Evolutionary conservation across 2,329 filamentous ascomycete species (phyloP).

Genomic region (Chrysosporium queenslandicum): DNA sequence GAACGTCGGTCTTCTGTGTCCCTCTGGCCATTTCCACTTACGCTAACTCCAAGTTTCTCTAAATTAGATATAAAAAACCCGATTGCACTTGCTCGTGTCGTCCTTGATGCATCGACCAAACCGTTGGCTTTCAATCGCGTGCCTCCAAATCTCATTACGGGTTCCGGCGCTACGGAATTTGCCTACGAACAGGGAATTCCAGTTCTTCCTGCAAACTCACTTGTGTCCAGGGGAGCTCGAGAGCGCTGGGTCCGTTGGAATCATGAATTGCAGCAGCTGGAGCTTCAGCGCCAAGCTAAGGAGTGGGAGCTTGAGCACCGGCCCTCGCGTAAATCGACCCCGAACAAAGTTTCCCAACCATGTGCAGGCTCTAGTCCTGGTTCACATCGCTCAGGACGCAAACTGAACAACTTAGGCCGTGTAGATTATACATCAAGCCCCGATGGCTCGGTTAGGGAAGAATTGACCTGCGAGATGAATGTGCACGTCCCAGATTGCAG

Average conservation of each 20-base stretch:
- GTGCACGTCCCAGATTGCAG: not conserved
- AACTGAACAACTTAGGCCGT: not conserved
- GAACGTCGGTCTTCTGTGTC: constrained; percentile 53
- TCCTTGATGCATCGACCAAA: constrained; percentile 66
- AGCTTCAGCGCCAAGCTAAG: constrained; percentile 22
- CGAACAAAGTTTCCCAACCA: not conserved
- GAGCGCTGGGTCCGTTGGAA: constrained; percentile 74
- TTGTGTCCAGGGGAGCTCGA: constrained; percentile 69
- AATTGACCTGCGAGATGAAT: constrained; percentile 1
- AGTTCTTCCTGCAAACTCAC: constrained; percentile 59
- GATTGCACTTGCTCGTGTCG: constrained; percentile 70
- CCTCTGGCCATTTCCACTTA: not conserved
- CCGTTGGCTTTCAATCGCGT: constrained; percentile 78
- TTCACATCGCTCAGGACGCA: constrained; percentile 5
- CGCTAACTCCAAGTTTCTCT: not conserved
- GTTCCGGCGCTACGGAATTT: constrained; percentile 76
- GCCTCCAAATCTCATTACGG: constrained; percentile 83
- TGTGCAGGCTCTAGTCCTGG: not conserved
- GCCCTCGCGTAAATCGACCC: not conserved
- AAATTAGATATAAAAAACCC: constrained; percentile 80
- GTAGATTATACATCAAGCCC: not conserved
- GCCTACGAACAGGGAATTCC: constrained; percentile 67
- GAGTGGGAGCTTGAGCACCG: constrained; percentile 17
- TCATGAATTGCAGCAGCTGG: constrained; percentile 50
- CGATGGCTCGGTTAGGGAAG: constrained; percentile 7